Percentiles rank a stretch among this genome's conserved stretches.
Conservation (phyloP, 1,284 basidiomycete genomes). For the Quambalaria eucalypti region DNA sequence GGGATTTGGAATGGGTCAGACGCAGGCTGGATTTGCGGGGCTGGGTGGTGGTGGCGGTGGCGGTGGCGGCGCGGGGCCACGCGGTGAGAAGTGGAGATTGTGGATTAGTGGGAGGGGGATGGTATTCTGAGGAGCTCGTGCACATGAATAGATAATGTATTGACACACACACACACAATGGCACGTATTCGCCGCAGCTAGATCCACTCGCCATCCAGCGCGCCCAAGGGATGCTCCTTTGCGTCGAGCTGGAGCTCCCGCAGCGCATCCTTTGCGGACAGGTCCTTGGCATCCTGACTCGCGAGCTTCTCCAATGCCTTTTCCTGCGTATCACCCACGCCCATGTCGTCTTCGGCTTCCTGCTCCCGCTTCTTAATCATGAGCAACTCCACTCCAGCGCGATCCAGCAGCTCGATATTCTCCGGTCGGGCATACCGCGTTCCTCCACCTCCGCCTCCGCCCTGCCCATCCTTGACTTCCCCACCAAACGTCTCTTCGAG, state of each 20-base stretch:
- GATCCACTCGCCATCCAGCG: slow-evolving; percentile 27
- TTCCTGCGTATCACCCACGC: slow-evolving; percentile 1
- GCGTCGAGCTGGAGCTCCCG: slow-evolving; percentile 17
- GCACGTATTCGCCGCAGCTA: slow-evolving; percentile 4
- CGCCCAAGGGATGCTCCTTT: slow-evolving; percentile 14
- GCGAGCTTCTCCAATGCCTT: slow-evolving; percentile 18
- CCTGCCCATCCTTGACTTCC: slow-evolving; percentile 12
- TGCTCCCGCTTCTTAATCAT: slow-evolving; percentile 23
- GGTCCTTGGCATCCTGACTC: slow-evolving; percentile 9
- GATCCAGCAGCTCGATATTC: slow-evolving; percentile 19
- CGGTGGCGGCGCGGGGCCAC: background rate
- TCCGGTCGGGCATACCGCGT: slow-evolving; percentile 26
- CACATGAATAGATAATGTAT: too few relatives aligned
- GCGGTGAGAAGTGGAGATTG: background rate
- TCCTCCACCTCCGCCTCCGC: too few relatives aligned
- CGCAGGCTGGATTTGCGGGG: too few relatives aligned
- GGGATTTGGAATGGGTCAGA: too few relatives aligned
- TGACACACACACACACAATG: too few relatives aligned
- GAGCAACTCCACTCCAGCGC: slow-evolving; percentile 26
- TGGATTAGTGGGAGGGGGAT: background rate
- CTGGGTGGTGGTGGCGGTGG: background rate
- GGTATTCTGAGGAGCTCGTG: too few relatives aligned
- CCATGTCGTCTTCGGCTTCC: slow-evolving; percentile 13
- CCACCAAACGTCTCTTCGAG: slow-evolving; percentile 28
- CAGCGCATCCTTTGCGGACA: slow-evolving; percentile 19